Evolutionary conservation across 2,329 filamentous ascomycete genomes (phyloP), one percentile per base, ranked within the genome.

Genomic region (Trichoderma brevicompactum): DNA sequence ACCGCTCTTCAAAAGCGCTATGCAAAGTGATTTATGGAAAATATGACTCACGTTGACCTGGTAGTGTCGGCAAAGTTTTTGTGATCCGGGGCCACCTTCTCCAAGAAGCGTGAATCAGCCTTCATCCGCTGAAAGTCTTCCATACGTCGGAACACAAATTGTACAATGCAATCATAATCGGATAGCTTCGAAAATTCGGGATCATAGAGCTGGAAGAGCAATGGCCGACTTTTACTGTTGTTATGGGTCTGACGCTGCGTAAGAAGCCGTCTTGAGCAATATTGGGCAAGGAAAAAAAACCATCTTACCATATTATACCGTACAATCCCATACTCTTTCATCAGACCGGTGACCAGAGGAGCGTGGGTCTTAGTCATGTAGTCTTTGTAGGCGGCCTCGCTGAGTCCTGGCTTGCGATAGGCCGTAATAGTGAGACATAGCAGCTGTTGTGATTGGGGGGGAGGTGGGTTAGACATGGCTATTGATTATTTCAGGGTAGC

Each of bases 341-440:
- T 67, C 12, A 67, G 50, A 2, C 43, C 23, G 17, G 32, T 58
- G 9, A 61, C 63, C 44, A 66, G 34, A 6, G 66, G 63, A 23
- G 66, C 66, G 34, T 65, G 63, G 3, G 41, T n/a, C 43, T 65
- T 65, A 32, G 63, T 67, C 66, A 67, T 67, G 64, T 65, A 56
- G 15, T 67, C 63, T 34, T 56, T 44, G 36, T 65, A 67, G 7
- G 38, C 63, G 5, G 7, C 23, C 34, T 67, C 66, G 44, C 56
- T 62, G 2, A 67, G 40, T 5, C 63, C 66, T 3, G 63, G 66
- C n/a, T 56, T 65, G 49, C 66, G 63, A 52, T 53, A 67, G 8
- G 55, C 66, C 23, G 55, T 62, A 34, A 67, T 67, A 3, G 66
- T 67, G 8, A 67, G 66, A 55, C 65, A 65, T 15, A 67, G 23